Percentiles rank a stretch among this genome's conserved stretches.
These are phyloP conservation scores for Hibiscus tridactylites DNA, from an alignment of 345 rosid genomes.

Conservation along the genomic window DNA sequence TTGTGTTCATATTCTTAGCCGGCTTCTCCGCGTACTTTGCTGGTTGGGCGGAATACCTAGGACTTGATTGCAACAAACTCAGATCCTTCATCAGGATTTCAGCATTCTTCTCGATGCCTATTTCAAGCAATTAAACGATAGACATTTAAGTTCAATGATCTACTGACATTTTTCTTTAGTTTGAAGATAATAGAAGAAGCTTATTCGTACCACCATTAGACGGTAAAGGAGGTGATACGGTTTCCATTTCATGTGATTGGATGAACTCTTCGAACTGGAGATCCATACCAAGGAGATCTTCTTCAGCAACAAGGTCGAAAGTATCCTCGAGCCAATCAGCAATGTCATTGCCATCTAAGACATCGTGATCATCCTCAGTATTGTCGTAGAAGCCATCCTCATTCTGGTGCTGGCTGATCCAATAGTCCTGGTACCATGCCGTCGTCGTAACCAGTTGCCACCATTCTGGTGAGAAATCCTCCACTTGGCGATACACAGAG, in stretches of 20 bases:
- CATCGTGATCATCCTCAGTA: not conserved
- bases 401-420: conserved; percentile 29
- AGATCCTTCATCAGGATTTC: conserved; percentile 15
- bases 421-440: conserved; percentile 33
- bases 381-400: conserved; percentile 18
- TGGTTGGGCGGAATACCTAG: conserved; percentile 1
- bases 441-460: conserved; percentile 31
- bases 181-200: not conserved
- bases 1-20: conserved; percentile 15
- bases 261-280: conserved; percentile 38
- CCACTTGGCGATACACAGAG: conserved; percentile 28
- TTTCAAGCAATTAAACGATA: not conserved
- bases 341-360: conserved; percentile 2
- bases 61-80: conserved; percentile 11
- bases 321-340: conserved; percentile 34
- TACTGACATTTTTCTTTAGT: not conserved
- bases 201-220: conserved; percentile 1
- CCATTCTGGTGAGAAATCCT: conserved; percentile 19
- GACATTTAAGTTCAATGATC: not conserved
- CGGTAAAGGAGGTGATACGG: not conserved
- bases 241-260: conserved; percentile 21
- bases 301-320: conserved; percentile 32
- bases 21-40: conserved; percentile 24
- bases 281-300: conserved; percentile 23
- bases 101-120: conserved; percentile 17